A percentile compares a stretch with the other conserved stretches of the same genome.
Conservation (phyloP, 208 protist species). For the Wallacemonas sp. region DNA sequence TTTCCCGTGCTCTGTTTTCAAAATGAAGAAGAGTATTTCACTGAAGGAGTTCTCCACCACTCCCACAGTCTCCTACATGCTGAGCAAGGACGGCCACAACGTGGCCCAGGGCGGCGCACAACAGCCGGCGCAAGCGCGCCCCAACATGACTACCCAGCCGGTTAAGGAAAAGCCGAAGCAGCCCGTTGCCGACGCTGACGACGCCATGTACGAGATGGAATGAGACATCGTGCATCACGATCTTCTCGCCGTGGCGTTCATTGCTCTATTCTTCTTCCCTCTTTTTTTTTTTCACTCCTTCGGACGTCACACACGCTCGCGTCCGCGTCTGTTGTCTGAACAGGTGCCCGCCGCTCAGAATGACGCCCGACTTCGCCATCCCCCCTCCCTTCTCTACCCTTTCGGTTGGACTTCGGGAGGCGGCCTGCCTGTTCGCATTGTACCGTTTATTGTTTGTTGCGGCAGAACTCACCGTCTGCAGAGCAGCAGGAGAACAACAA, state of each 20-base stretch:
- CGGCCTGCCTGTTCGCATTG: too few relatives aligned
- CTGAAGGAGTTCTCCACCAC: constrained; percentile 91
- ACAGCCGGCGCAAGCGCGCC: constrained; percentile 25
- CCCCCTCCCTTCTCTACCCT: too few relatives aligned
- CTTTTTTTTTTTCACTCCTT: neutral
- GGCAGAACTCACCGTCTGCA: too few relatives aligned
- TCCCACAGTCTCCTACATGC: constrained; percentile 89
- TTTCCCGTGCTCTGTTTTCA: too few relatives aligned
- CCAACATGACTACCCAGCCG: constrained; percentile 26
- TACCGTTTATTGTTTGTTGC: too few relatives aligned
- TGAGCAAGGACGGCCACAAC: constrained; percentile 88
- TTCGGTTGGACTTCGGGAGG: too few relatives aligned
- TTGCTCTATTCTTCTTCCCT: neutral
- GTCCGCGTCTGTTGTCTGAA: too few relatives aligned
- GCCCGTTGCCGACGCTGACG: constrained; percentile 31
- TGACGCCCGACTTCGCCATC: too few relatives aligned
- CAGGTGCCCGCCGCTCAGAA: too few relatives aligned
- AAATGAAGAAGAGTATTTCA: constrained; percentile 88
- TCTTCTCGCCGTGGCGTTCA: too few relatives aligned
- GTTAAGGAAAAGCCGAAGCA: constrained; percentile 40
- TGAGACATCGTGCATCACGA: constrained; percentile 10
- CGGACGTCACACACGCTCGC: neutral
- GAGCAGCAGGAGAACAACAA: too few relatives aligned
- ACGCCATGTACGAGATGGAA: constrained; percentile 89
- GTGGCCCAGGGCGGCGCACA: constrained; percentile 30